Evolutionary conservation across 2,329 filamentous ascomycete genomes (phyloP).

Genomic region (Talaromyces sp.): DNA sequence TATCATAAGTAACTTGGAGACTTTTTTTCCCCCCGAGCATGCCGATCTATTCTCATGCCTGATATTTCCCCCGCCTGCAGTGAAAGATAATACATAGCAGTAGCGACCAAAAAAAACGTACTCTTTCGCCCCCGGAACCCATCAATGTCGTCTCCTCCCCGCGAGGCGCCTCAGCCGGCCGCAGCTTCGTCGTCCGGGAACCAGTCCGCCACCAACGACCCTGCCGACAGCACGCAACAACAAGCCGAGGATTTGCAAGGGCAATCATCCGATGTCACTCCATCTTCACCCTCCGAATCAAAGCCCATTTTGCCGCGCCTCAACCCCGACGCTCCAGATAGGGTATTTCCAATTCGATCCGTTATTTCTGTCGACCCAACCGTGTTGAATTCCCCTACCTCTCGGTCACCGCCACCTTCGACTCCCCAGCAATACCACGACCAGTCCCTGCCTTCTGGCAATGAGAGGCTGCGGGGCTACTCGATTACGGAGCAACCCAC

Average conservation of each 20-base stretch:
- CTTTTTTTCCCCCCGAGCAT: not conserved
- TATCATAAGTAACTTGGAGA: not conserved
- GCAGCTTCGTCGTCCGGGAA: not conserved
- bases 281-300: not conserved
- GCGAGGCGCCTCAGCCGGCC: not conserved
- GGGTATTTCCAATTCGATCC: constrained; percentile 75
- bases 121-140: not conserved
- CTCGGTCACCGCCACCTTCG: constrained; percentile 18
- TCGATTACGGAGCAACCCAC: constrained; percentile 21
- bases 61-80: not conserved
- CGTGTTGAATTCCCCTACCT: not conserved
- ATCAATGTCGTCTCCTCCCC: constrained; percentile 4
- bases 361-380: constrained; percentile 55
- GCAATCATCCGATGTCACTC: not conserved
- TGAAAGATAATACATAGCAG: not conserved
- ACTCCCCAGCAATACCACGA: not conserved
- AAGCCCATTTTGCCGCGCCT: constrained; percentile 18
- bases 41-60: not conserved
- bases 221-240: not conserved
- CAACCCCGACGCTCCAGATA: constrained; percentile 41
- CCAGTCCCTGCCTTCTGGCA: constrained; percentile 8
- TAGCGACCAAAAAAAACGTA: not conserved
- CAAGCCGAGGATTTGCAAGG: not conserved
- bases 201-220: not conserved
- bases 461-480: constrained; percentile 21